Base-by-base conservation (phyloP, 495 filamentous ascomycete species). In the Aspergillus sclerotiicarbonarius region DNA sequence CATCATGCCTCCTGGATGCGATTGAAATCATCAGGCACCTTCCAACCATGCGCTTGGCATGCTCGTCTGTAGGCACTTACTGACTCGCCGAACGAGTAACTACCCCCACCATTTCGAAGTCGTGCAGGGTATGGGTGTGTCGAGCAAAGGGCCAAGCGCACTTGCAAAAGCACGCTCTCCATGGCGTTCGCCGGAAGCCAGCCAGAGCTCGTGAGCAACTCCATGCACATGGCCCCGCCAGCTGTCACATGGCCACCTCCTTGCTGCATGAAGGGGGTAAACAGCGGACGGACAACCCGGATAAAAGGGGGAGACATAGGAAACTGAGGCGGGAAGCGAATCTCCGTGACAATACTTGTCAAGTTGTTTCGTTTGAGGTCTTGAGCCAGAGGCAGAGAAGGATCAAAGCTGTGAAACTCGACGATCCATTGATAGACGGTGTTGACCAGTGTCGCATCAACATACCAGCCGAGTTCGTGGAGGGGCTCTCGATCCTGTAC, bases 401-500 rank as follows among this genome's bases (percentile, higher is more conserved):
- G 63, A 12, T 91, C 86, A 63, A 97, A 96, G 49, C 85, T 89
- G 69, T 97, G 92, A 0, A 97, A 72, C 67, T 96, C 89, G 3
- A 96, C 86, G 60, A 96, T 92, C 91, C 92, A 96, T 69, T 96
- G 92, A 67, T 92, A 97, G 39, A 93, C 75, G 65, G 92, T 96
- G 7, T 69, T 72, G 55, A 86, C 71, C 10, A 78, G 66, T 12
- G 76, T 72, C 4, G 72, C 71, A 62, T 94, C 79, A 57, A 96
- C 84, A 67, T 91, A 92, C 90, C 92, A 97, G 15, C 92, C 92
- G 0, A 96, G 80, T 59, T 90, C 82, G 59, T 88, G 80, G 6
- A 86, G 72, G 1, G 85, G 81, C 8, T 81, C 82, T 32, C 64
- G 73, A 10, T 83, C 56, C 63, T 96, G 92, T n/a, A 83, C 60